Conservation (phyloP, 2,329 filamentous ascomycete genomes). For the Claviceps sp. region DNA sequence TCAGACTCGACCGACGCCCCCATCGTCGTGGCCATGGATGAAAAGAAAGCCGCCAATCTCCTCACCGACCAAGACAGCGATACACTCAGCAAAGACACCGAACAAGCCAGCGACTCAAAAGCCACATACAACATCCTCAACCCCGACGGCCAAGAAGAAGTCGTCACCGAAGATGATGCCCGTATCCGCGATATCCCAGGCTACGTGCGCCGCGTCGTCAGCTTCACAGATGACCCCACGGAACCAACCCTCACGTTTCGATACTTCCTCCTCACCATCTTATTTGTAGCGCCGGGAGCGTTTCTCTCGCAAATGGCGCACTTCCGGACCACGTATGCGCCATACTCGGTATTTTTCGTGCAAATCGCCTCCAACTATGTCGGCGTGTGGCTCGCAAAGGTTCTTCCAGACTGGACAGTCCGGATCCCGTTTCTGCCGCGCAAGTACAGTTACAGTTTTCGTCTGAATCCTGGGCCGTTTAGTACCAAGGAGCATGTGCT, state of each 20-base stretch:
- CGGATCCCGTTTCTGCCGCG: conserved; percentile 28
- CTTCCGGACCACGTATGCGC: conserved; percentile 42
- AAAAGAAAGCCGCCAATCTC: neutral
- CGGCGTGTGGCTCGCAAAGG: conserved; percentile 36
- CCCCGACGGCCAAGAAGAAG: conserved; percentile 13
- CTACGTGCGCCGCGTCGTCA: conserved; percentile 38
- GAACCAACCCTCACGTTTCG: conserved; percentile 45
- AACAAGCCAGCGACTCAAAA: conserved; percentile 2
- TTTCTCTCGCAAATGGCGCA: conserved; percentile 42
- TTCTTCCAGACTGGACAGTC: conserved; percentile 33
- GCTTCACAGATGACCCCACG: conserved; percentile 40
- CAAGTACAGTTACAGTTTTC: conserved; percentile 33
- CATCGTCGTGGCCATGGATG: conserved; percentile 23
- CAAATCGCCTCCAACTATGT: conserved; percentile 44
- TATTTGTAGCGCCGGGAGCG: conserved; percentile 44
- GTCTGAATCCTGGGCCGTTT: conserved; percentile 42
- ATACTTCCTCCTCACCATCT: conserved; percentile 39
- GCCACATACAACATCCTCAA: conserved; percentile 9
- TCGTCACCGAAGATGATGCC: conserved; percentile 31
- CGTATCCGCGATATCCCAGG: conserved; percentile 39
- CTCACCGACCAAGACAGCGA: neutral
- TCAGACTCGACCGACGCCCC: neutral
- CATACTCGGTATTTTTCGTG: conserved; percentile 49
- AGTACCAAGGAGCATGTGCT: conserved; percentile 45
- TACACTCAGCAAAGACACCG: conserved; percentile 3